phyloP scores from a whole-genome alignment of 305 asterid species.

The Fraxinus nigra region DNA sequence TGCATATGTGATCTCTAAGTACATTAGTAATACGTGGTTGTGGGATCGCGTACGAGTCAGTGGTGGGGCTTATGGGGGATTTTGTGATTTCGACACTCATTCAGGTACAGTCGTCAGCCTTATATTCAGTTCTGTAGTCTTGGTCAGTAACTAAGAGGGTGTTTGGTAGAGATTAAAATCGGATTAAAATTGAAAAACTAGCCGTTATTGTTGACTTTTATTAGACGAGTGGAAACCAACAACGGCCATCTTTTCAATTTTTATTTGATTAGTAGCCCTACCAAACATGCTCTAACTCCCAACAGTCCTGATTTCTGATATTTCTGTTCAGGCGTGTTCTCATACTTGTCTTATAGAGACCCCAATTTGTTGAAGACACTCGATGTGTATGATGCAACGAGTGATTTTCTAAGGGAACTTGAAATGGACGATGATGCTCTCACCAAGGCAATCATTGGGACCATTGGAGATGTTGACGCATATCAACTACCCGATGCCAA shows the following conservation, averaged over 20 bases:
- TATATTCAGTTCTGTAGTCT: constrained; percentile 14
- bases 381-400: constrained; percentile 85
- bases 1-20: constrained; percentile 84
- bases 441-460: constrained; percentile 94
- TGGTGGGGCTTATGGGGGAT: constrained; percentile 99
- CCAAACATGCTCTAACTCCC: too few species aligned
- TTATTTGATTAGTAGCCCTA: too few species aligned
- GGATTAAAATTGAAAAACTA: too few species aligned
- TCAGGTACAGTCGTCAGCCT: constrained; percentile 52
- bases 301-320: constrained; percentile 16
- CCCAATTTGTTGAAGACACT: constrained; percentile 94
- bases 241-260: too few species aligned
- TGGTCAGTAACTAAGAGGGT: constrained; percentile 2
- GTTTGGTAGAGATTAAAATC: too few species aligned
- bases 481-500: constrained; percentile 97
- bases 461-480: constrained; percentile 92
- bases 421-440: constrained; percentile 88
- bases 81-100: constrained; percentile 91
- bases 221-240: too few species aligned
- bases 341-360: constrained; percentile 89
- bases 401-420: constrained; percentile 76
- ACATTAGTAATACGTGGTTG: constrained; percentile 83
- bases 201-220: too few species aligned
- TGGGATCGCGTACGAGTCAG: constrained; percentile 99
- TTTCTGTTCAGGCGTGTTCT: constrained; percentile 75